phyloP scores from a whole-genome alignment of 1,284 basidiomycete species.

The Cutaneotrichosporon curvatum region DNA sequence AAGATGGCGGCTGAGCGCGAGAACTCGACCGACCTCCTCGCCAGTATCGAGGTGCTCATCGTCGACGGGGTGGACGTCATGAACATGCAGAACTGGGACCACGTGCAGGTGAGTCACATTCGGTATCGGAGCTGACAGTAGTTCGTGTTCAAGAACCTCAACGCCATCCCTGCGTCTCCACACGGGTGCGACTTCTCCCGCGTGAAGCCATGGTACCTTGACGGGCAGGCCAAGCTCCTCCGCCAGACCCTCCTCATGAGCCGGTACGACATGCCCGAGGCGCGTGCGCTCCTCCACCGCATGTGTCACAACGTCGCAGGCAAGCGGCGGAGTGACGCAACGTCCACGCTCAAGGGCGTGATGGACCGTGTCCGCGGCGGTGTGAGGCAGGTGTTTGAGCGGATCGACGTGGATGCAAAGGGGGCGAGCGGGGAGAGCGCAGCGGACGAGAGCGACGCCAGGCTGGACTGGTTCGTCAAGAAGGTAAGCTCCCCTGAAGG shows the following conservation, averaged over 20 bases:
- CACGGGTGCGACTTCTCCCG: conserved; percentile 93
- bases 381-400: conserved; percentile 60
- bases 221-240: conserved; percentile 72
- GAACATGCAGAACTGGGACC: conserved; percentile 99
- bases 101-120: conserved; percentile 64
- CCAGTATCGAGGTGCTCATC: conserved; percentile 88
- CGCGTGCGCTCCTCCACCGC: conserved; percentile 66
- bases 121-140: conserved; percentile 37
- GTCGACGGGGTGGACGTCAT: conserved; percentile 89
- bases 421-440: conserved; percentile 39
- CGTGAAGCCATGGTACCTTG: conserved; percentile 95
- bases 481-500: conserved; percentile 53
- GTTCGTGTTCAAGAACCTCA: conserved; percentile 79
- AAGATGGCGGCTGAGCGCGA: conserved; percentile 91
- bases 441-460: conserved; percentile 60
- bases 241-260: conserved; percentile 87
- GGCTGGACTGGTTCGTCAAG: conserved; percentile 77
- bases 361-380: conserved; percentile 62
- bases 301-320: conserved; percentile 76
- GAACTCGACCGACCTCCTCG: conserved; percentile 81
- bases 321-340: conserved; percentile 61
- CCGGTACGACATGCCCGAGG: conserved; percentile 83
- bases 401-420: conserved; percentile 31
- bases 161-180: conserved; percentile 83
- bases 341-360: conserved; percentile 55